These are phyloP conservation scores for Metschnikowia corniflorae DNA, from an alignment of 805 yeast species.

Conservation along the genomic window DNA sequence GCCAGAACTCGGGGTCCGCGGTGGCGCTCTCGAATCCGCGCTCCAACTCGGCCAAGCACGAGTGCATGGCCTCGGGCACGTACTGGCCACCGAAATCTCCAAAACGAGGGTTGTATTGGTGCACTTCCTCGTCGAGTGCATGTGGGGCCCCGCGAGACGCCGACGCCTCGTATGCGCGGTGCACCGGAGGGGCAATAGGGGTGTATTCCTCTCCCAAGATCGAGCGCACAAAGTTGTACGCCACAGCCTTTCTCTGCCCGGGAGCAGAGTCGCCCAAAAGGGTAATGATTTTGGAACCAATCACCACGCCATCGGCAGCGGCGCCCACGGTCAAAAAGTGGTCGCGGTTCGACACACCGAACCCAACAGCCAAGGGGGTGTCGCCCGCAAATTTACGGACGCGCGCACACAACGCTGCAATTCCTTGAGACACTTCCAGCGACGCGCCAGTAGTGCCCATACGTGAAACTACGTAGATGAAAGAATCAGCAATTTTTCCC, in stretches of 20 bases:
- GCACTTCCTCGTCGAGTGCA: slow-evolving; percentile 49
- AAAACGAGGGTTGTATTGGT: slow-evolving; percentile 71
- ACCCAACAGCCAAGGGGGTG: slow-evolving; percentile 83
- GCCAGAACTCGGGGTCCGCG: slow-evolving; percentile 92
- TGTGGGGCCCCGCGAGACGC: slow-evolving; percentile 28
- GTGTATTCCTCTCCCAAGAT: slow-evolving; percentile 58
- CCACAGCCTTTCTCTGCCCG: slow-evolving; percentile 60
- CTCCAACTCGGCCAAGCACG: slow-evolving; percentile 88
- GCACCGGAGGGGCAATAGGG: slow-evolving; percentile 27
- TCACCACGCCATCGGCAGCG: slow-evolving; percentile 91
- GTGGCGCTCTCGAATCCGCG: slow-evolving; percentile 81
- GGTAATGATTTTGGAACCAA: slow-evolving; percentile 82
- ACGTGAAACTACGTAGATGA: slow-evolving; percentile 92
- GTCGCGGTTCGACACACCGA: slow-evolving; percentile 92
- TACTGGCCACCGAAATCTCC: slow-evolving; percentile 99
- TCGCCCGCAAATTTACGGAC: slow-evolving; percentile 73
- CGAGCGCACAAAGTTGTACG: slow-evolving; percentile 61
- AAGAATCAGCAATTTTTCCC: slow-evolving; percentile 87
- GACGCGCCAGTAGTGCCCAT: slow-evolving; percentile 98
- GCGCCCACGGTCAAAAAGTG: slow-evolving; percentile 79
- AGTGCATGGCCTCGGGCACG: slow-evolving; percentile 93
- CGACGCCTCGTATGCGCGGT: slow-evolving; percentile 16
- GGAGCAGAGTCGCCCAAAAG: slow-evolving; percentile 60
- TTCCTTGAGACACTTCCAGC: slow-evolving; percentile 56
- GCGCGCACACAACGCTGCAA: slow-evolving; percentile 65